A percentile compares a stretch with the other conserved stretches of the same genome.
These are phyloP conservation scores for Globisporangium spinosum DNA, from an alignment of 352 stramenopile genomes.

Conservation along the genomic window DNA sequence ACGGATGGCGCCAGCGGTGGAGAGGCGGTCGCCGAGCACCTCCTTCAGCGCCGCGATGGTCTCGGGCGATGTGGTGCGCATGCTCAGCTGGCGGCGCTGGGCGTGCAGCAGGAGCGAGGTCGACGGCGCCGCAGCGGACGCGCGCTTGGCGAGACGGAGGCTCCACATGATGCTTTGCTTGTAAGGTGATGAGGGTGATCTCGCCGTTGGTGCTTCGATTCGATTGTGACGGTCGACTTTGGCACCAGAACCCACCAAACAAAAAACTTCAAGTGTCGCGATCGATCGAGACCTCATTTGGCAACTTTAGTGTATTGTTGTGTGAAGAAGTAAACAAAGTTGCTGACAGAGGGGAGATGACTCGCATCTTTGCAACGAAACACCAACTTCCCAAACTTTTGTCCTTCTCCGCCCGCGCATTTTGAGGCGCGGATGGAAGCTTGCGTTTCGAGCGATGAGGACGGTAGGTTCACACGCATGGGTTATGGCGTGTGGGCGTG, in stretches of 20 bases:
- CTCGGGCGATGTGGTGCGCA: slow-evolving; percentile 33
- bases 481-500: background rate
- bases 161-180: slow-evolving; percentile 9
- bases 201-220: slow-evolving; percentile 15
- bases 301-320: background rate
- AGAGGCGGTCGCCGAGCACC: slow-evolving; percentile 71
- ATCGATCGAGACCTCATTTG: background rate
- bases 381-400: background rate
- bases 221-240: slow-evolving; percentile 5
- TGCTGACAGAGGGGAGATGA: background rate
- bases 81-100: slow-evolving; percentile 22
- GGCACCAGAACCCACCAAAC: background rate
- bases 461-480: background rate
- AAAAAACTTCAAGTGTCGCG: slow-evolving; percentile 8
- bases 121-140: background rate
- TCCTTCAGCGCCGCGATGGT: slow-evolving; percentile 49
- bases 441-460: slow-evolving; percentile 11
- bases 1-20: slow-evolving; percentile 52
- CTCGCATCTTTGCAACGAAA: slow-evolving; percentile 7
- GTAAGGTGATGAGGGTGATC: slow-evolving; percentile 2
- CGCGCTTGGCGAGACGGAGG: slow-evolving; percentile 14
- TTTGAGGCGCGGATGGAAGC: background rate
- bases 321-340: background rate
- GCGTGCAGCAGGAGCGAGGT: background rate
- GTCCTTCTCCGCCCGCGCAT: background rate